These are phyloP conservation scores for Anthracocystis panici-leucophaei DNA, from an alignment of 1,284 basidiomycete species.

Conservation along the genomic window DNA sequence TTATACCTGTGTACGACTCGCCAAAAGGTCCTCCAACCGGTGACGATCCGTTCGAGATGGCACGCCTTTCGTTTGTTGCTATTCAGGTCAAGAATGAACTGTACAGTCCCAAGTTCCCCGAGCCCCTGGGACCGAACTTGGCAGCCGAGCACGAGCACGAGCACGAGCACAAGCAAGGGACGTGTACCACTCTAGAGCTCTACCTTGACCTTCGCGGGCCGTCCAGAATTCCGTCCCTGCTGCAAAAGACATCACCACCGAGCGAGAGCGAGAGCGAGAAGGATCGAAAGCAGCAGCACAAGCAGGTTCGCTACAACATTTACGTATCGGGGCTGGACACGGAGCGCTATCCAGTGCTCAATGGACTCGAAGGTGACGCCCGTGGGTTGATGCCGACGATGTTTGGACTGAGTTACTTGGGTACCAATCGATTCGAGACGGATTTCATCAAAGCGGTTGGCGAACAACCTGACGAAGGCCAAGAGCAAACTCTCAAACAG, in stretches of 20 bases:
- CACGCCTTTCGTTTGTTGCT: not conserved
- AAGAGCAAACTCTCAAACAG: not conserved
- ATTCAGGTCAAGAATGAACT: constrained; percentile 5
- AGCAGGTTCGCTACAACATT: not conserved
- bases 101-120: not conserved
- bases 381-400: no score
- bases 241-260: not conserved
- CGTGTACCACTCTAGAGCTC: not conserved
- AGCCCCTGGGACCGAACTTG: not conserved
- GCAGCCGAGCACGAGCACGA: not conserved
- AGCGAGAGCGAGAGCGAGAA: not conserved
- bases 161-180: not conserved
- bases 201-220: not conserved
- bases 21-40: not conserved
- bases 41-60: not conserved
- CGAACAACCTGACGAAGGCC: not conserved
- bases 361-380: no score
- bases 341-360: no score
- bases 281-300: not conserved
- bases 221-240: not conserved
- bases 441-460: no score
- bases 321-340: no score
- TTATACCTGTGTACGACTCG: not conserved
- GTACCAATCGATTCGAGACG: no score
- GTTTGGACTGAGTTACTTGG: no score